phyloP scores from a whole-genome alignment of 1,139 yeast species.

The Debaryomyces psychrophilus region DNA sequence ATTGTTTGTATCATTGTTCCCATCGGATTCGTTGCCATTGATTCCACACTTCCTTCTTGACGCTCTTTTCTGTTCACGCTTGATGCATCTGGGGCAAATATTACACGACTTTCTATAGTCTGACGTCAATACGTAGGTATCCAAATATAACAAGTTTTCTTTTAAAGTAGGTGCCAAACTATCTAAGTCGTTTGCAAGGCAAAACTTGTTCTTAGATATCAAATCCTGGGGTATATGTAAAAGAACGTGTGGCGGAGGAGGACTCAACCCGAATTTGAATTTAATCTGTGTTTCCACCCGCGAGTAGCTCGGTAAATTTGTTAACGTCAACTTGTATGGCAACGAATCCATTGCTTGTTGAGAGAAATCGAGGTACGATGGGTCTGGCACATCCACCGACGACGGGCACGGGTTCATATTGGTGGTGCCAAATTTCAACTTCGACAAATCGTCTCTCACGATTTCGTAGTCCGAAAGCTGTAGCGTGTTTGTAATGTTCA shows the following conservation, averaged over 20 bases:
- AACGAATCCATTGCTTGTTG: conserved; percentile 41
- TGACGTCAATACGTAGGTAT: conserved; percentile 66
- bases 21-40: conserved; percentile 18
- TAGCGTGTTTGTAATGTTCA: conserved; percentile 5
- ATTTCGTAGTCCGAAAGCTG: conserved; percentile 44
- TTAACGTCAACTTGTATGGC: conserved; percentile 61
- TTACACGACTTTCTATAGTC: conserved; percentile 60
- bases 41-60: conserved; percentile 76
- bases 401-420: conserved; percentile 44
- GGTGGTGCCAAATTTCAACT: conserved; percentile 59
- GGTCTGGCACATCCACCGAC: conserved; percentile 33
- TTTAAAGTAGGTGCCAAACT: conserved; percentile 48
- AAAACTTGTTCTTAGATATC: conserved; percentile 83
- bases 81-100: conserved; percentile 85
- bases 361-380: conserved; percentile 43
- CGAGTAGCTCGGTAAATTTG: conserved; percentile 73
- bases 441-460: conserved; percentile 55
- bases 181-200: conserved; percentile 53
- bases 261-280: conserved; percentile 64
- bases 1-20: conserved; percentile 12
- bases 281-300: conserved; percentile 96
- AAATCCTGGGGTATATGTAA: conserved; percentile 84
- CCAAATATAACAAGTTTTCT: conserved; percentile 60
- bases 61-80: conserved; percentile 91
- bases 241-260: conserved; percentile 71